A percentile compares a stretch with the other conserved stretches of the same genome.
These are phyloP conservation scores for Sugiyamaella pinicola DNA, from an alignment of 1,139 yeast species.

Conservation along the genomic window DNA sequence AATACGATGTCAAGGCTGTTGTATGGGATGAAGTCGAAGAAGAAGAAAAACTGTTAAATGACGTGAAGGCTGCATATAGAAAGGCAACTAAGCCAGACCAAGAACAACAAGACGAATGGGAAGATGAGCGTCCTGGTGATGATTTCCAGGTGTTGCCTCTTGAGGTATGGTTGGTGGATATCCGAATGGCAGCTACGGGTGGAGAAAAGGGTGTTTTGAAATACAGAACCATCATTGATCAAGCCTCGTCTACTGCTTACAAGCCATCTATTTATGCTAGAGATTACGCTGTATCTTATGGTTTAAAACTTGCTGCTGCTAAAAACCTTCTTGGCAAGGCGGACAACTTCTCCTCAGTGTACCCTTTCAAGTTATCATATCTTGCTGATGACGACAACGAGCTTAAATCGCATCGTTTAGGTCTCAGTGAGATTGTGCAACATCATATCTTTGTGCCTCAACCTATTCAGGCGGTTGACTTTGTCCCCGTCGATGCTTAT, in stretches of 20 bases:
- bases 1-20: constrained; percentile 89
- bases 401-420: constrained; percentile 60
- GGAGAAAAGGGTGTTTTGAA: constrained; percentile 37
- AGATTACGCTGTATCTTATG: constrained; percentile 80
- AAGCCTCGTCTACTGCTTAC: constrained; percentile 33
- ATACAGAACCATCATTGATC: constrained; percentile 37
- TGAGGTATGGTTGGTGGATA: constrained; percentile 84
- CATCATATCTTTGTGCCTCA: constrained; percentile 77
- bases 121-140: constrained; percentile 43
- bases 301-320: constrained; percentile 72
- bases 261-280: constrained; percentile 74
- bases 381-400: constrained; percentile 34
- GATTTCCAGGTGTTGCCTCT: constrained; percentile 67
- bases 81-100: background rate
- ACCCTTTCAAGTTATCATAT: constrained; percentile 74
- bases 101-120: constrained; percentile 23
- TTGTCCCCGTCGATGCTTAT: constrained; percentile 66
- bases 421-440: constrained; percentile 78
- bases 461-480: constrained; percentile 72
- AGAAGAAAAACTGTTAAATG: constrained; percentile 57
- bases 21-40: constrained; percentile 87
- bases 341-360: constrained; percentile 78
- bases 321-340: constrained; percentile 70
- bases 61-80: constrained; percentile 26
- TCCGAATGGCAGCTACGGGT: constrained; percentile 71